Evolutionary conservation across 371 early-diverging fungal species (phyloP), one percentile per base, ranked within the genome.

Genomic region (Saksenaea oblongispora): DNA sequence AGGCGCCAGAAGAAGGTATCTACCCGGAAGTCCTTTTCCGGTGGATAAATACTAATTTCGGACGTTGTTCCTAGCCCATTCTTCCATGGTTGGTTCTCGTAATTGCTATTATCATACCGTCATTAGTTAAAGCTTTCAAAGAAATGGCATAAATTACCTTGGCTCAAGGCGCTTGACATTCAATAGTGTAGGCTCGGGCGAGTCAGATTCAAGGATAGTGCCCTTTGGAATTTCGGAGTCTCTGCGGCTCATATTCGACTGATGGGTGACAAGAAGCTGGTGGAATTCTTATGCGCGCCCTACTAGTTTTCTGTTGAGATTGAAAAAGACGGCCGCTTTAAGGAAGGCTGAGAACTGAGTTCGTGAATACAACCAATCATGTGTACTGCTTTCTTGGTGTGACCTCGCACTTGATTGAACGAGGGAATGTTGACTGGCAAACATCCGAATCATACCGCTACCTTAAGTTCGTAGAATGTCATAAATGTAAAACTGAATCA

Each of bases 1-100:
- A 90, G 63, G 28, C 89, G 74, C 90, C 90, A 90, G 55, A 85
- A 67, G 68, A 90, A 90, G 0, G 75, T 59, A 39, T 88, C 89
- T 42, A 73, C 68, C 54, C 71, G 66, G 58, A 70, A 85, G 63
- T 87, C 73, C 41, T 74, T 72, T 15, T 69, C 65, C 2, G 77
- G 73, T 15, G 90, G 90, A 64, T 82, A 73, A 17, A 89, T 87
- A 42, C 79, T 73, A 44, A 90, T 87, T 59, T 89, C 85, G 13
- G 70, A 57, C 8, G 90, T 90, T 44, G 65, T 75, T 26, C 90
- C 90, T 8, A 89, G 78, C 0, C 90, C 90, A 71, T 90, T 90
- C 64, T 89, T 89, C 90, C 90, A 90, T 26, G 79, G 62, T 63
- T 82, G 73, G 28, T 67, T 72, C 34, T 54, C 59, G 57, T 79